Conservation (phyloP, 805 yeast genomes). For the Saccharomycopsis synnaedendra region DNA sequence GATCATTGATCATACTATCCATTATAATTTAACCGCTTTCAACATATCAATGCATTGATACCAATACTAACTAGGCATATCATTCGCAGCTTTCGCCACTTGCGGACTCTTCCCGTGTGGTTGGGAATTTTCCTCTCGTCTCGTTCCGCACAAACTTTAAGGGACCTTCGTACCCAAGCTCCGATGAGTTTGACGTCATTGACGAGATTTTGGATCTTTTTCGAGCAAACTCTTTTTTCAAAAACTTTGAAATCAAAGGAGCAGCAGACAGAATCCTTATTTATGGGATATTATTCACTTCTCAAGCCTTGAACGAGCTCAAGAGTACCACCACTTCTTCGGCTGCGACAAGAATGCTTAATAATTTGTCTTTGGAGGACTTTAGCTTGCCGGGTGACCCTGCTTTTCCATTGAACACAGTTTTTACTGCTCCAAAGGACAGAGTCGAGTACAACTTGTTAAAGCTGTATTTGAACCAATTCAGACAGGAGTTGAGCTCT, state of each 20-base stretch:
- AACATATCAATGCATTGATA: background rate
- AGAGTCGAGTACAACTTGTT: constrained; percentile 69
- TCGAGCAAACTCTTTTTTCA: constrained; percentile 92
- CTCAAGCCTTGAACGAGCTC: constrained; percentile 70
- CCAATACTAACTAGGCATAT: constrained; percentile 37
- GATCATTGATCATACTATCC: no score
- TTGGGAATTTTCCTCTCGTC: constrained; percentile 71
- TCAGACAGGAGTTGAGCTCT: constrained; percentile 86
- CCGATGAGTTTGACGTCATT: constrained; percentile 73
- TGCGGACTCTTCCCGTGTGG: constrained; percentile 16
- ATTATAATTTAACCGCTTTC: no score
- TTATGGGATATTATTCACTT: constrained; percentile 83
- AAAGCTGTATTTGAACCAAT: constrained; percentile 75
- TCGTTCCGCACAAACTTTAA: constrained; percentile 78
- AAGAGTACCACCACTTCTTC: constrained; percentile 33
- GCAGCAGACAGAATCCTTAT: constrained; percentile 87
- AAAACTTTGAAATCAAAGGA: constrained; percentile 93
- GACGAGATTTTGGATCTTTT: constrained; percentile 89
- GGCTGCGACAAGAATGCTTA: constrained; percentile 60
- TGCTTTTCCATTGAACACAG: constrained; percentile 81
- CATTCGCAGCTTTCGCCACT: constrained; percentile 33
- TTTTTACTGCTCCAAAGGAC: constrained; percentile 62
- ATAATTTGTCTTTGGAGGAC: constrained; percentile 77
- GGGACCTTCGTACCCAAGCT: constrained; percentile 83
- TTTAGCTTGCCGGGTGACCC: constrained; percentile 93